Evolutionary conservation across 495 filamentous ascomycete species (phyloP).

Genomic region (Tetracladium setigerum): DNA sequence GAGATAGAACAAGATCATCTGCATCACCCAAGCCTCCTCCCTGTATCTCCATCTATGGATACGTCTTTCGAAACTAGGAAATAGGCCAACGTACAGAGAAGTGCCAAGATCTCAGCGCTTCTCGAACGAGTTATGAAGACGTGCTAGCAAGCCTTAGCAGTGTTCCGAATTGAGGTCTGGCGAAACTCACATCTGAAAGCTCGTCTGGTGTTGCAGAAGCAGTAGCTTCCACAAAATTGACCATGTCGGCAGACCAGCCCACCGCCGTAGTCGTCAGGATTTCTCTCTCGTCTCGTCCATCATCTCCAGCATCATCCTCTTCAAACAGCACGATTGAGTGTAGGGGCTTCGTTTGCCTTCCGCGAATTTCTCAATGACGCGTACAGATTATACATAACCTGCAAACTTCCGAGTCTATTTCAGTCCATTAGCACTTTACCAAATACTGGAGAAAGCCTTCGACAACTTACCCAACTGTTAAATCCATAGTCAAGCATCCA

Average conservation of each 20-base stretch:
- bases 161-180: constrained; percentile 1
- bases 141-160: constrained; percentile 3
- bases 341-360: neutral
- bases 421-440: neutral
- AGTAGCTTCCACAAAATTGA: constrained; percentile 10
- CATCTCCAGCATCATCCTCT: constrained; percentile 8
- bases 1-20: neutral
- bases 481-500: neutral
- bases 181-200: constrained; percentile 4
- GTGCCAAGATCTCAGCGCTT: constrained; percentile 5
- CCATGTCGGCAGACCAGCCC: constrained; percentile 1
- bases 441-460: neutral
- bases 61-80: constrained; percentile 11
- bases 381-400: neutral
- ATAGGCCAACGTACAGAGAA: constrained; percentile 4
- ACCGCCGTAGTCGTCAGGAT: neutral
- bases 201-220: constrained; percentile 1
- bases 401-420: neutral
- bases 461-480: neutral
- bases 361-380: neutral
- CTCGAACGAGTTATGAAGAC: constrained; percentile 8
- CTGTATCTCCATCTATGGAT: constrained; percentile 4
- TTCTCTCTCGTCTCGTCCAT: constrained; percentile 7
- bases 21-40: constrained; percentile 8
- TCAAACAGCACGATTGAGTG: neutral